Base-by-base conservation (phyloP, 768 basidiomycete species). In the Coprinopsis sp. region DNA sequence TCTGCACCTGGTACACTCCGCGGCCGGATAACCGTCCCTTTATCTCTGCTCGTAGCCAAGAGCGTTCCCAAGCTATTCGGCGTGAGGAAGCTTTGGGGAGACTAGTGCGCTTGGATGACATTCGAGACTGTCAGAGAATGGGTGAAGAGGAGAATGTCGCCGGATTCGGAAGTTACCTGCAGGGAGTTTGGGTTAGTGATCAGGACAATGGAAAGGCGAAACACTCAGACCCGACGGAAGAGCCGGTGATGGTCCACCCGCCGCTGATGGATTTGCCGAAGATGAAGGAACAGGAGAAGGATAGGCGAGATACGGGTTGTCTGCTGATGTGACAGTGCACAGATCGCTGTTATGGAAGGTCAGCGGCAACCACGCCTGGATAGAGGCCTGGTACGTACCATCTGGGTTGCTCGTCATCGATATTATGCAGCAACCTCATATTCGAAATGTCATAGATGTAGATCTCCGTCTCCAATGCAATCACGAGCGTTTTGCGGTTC, bases 361-460 rank as follows among this genome's bases (percentile, higher is more conserved):
- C 51, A 23, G 47, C 28, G 6, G 30, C 24, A 33, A 22, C 29
- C 12, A 44, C 30, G 34, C 42, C 16, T n/a, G 24, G 10, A 36
- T 21, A 7, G 14, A 28, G 39, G 4, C 42, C 8, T 40, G 28
- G 27, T 31, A 63, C 66, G 54, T 65, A 91, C 94, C 94, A 60
- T 96, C 87, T 2, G 95, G 92, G 63, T 99, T 99, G 0, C 91
- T 81, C 6, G 89, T 85, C 0, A 96, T 98, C 96, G 36, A 98
- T 94, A 31, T 97, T 94, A 64, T 98, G 95, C 30, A 96, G 68
- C 23, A 99, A 77, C 47, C 93, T 85, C 96, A 99, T 98, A 55
- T 97, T 99, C 38, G 87, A 90, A 58, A 98, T 98, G 63, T 99
- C 96, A 61, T 98, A 98, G 40, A 97, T 92, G 71, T 99, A 99